Conservation (phyloP, 345 rosid species). For the Syzygium oleosum region DNA sequence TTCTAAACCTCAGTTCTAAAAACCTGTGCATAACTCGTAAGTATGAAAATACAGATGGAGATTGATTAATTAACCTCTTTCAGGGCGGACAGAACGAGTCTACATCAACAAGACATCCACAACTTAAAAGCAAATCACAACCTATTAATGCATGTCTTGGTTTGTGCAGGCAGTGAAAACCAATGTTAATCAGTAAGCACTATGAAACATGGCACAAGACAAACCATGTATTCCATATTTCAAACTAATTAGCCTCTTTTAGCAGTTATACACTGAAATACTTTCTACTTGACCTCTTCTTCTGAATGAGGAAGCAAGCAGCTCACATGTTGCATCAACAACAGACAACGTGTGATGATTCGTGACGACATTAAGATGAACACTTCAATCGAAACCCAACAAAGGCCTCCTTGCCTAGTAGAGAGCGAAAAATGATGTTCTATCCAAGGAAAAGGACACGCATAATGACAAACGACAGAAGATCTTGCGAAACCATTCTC, state of each 20-base stretch:
- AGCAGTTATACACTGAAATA: neutral
- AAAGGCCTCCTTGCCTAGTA: neutral
- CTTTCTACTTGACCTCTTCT: neutral
- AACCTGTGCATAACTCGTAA: neutral
- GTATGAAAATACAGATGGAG: neutral
- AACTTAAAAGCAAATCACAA: neutral
- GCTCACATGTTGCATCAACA: neutral
- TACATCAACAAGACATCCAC: neutral
- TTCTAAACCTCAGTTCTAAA: neutral
- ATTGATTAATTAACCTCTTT: neutral
- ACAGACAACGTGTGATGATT: neutral
- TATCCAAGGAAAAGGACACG: neutral
- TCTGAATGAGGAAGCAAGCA: neutral
- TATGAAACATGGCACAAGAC: neutral
- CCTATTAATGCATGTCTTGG: neutral
- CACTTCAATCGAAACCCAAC: neutral
- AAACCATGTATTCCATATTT: neutral
- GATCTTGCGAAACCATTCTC: neutral
- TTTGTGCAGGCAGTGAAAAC: neutral
- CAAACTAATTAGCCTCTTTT: neutral
- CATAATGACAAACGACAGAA: neutral
- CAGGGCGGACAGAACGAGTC: neutral
- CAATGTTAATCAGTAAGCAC: neutral
- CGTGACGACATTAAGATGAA: neutral
- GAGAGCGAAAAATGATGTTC: neutral